Evolutionary conservation across 225 moss, liverwort and hornwort genomes (phyloP).

Genomic region (Polytrichum formosum): DNA sequence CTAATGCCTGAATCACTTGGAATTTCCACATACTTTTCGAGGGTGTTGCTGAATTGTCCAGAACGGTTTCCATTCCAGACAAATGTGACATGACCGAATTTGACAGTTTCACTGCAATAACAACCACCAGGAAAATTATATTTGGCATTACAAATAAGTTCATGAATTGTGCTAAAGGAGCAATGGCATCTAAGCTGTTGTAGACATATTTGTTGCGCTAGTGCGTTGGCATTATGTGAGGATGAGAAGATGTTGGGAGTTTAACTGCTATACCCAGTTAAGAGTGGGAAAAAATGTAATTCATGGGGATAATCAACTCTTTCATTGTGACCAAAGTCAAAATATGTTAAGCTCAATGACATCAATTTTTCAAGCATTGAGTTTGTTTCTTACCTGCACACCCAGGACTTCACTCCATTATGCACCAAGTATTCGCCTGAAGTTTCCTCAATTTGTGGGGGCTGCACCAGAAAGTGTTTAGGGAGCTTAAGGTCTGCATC

Average conservation of each 20-base stretch:
- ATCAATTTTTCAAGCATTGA: not conserved
- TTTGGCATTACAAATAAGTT: no score
- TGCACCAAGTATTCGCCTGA: slow-evolving; percentile 93
- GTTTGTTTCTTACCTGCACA: slow-evolving; percentile 69
- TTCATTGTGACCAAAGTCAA: no score
- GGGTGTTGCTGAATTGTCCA: slow-evolving; percentile 82
- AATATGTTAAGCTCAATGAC: slow-evolving; percentile 1
- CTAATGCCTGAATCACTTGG: slow-evolving; percentile 94
- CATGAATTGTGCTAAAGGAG: no score
- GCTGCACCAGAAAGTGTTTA: slow-evolving; percentile 69
- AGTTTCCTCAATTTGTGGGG: slow-evolving; percentile 83
- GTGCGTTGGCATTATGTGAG: no score
- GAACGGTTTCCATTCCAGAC: slow-evolving; percentile 99
- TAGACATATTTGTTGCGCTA: no score
- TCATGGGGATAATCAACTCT: no score
- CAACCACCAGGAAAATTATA: not conserved
- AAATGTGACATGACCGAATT: slow-evolving; percentile 98
- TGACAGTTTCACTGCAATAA: slow-evolving; percentile 86
- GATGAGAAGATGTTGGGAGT: no score
- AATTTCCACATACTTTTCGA: slow-evolving; percentile 95
- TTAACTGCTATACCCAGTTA: no score
- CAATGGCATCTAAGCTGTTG: no score
- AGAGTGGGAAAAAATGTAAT: no score
- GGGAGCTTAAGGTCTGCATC: slow-evolving; percentile 97
- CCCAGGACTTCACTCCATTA: slow-evolving; percentile 86